These are phyloP conservation scores for Cryptococcus depauperatus DNA, from an alignment of 1,284 basidiomycete genomes.

Conservation along the genomic window DNA sequence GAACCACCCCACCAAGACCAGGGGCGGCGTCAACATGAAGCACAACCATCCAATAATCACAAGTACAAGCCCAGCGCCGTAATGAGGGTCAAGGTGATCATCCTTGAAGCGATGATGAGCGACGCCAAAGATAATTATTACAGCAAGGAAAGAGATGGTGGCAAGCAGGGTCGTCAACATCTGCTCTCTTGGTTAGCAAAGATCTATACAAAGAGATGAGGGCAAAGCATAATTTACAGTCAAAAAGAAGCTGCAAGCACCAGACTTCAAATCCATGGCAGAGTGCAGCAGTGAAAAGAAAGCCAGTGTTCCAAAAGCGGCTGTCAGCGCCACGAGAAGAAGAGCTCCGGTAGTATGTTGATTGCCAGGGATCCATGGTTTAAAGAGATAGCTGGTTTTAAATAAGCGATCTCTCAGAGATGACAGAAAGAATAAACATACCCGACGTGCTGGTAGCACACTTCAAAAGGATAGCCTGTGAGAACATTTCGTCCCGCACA, in stretches of 20 bases:
- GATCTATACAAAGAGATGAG: too few relatives aligned
- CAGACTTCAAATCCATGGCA: slow-evolving; percentile 17
- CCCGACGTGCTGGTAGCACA: slow-evolving; percentile 21
- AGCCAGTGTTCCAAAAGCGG: slow-evolving; percentile 26
- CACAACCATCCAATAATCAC: slow-evolving; percentile 26
- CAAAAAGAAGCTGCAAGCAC: slow-evolving; percentile 19
- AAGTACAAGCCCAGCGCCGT: slow-evolving; percentile 27
- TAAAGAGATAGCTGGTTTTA: slow-evolving; percentile 20
- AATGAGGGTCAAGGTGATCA: slow-evolving; percentile 19
- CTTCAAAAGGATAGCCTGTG: slow-evolving; percentile 1
- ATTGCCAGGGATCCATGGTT: slow-evolving; percentile 20
- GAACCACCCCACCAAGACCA: slow-evolving; percentile 28
- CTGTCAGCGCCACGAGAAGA: slow-evolving; percentile 34
- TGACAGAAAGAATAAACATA: slow-evolving; percentile 12
- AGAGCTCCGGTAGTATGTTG: slow-evolving; percentile 27
- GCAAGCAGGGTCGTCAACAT: slow-evolving; percentile 24
- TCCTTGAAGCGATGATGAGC: slow-evolving; percentile 26
- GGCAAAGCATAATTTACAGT: slow-evolving; percentile 25
- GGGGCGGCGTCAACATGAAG: slow-evolving; percentile 12
- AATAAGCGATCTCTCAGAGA: background rate
- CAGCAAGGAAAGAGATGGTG: slow-evolving; percentile 30
- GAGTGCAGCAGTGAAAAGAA: slow-evolving; percentile 22
- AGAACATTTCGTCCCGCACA: slow-evolving; percentile 9
- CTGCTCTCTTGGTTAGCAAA: slow-evolving; percentile 1
- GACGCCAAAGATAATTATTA: slow-evolving; percentile 25